These are phyloP conservation scores for Kwoniella mangroviensis DNA, from an alignment of 768 basidiomycete genomes.

Conservation along the genomic window DNA sequence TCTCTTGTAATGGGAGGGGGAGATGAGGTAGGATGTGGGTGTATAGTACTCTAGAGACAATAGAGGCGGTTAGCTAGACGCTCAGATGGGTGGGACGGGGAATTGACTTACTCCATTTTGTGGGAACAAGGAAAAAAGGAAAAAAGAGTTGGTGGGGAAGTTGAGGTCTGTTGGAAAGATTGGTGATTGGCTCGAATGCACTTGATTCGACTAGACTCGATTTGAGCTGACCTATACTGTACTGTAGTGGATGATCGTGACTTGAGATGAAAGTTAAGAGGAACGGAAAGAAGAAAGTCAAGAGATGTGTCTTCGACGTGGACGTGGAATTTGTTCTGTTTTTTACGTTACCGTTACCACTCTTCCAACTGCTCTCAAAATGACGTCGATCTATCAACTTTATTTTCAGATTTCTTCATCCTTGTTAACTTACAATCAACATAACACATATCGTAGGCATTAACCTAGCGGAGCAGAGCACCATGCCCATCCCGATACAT, in stretches of 20 bases:
- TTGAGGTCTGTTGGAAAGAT: no score
- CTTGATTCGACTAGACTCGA: no score
- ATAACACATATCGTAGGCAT: no score
- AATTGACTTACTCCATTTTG: background rate
- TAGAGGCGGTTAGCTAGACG: background rate
- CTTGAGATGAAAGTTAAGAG: no score
- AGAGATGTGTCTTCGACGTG: constrained; percentile 9
- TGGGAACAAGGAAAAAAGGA: no score
- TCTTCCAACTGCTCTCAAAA: background rate
- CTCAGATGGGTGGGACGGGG: background rate
- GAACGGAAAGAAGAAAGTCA: background rate
- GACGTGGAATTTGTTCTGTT: background rate
- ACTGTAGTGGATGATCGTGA: no score
- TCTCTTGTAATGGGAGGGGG: constrained; percentile 33
- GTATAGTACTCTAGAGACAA: constrained; percentile 17
- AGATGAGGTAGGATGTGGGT: constrained; percentile 30
- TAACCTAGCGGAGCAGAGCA: no score
- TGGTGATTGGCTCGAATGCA: no score
- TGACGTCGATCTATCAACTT: background rate
- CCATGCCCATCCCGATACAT: constrained; percentile 24
- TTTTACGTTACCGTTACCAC: constrained; percentile 9
- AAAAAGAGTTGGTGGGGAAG: no score
- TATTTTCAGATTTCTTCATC: background rate
- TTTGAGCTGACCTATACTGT: no score
- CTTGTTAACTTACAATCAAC: no score